A percentile compares a stretch with the other conserved stretches of the same genome.
Evolutionary conservation across 225 moss, liverwort and hornwort species (phyloP).

Genomic region (Climacium dendroides): DNA sequence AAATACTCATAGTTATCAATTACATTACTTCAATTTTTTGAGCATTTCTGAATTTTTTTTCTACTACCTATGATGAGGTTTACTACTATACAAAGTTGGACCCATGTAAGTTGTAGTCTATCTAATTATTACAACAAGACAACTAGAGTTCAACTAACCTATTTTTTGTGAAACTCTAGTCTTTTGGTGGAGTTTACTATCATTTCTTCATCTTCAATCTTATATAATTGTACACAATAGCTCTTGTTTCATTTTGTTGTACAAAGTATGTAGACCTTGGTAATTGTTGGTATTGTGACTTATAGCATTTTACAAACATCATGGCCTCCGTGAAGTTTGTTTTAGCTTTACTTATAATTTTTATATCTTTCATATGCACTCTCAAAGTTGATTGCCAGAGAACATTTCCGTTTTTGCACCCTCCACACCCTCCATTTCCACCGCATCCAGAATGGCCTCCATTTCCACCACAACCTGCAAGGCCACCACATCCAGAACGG

Average conservation of each 20-base stretch:
- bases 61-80: neutral
- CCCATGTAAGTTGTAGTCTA: neutral
- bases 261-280: neutral
- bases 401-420: neutral
- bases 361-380: rapidly evolving
- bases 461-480: neutral
- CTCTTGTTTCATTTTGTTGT: rapidly evolving
- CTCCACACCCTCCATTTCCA: neutral
- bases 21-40: neutral
- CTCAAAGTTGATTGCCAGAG: neutral
- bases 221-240: neutral
- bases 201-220: neutral
- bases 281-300: neutral
- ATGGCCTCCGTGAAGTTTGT: neutral
- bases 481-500: neutral
- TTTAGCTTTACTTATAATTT: neutral
- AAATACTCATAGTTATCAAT: neutral
- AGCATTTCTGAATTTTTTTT: neutral
- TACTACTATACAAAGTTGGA: neutral
- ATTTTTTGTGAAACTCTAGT: neutral
- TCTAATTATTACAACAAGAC: neutral
- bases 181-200: neutral
- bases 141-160: neutral
- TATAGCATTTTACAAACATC: neutral
- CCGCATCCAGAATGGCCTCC: neutral